Conservation (phyloP, 176 grass and related monocot genomes). For the Chloris gayana region DNA sequence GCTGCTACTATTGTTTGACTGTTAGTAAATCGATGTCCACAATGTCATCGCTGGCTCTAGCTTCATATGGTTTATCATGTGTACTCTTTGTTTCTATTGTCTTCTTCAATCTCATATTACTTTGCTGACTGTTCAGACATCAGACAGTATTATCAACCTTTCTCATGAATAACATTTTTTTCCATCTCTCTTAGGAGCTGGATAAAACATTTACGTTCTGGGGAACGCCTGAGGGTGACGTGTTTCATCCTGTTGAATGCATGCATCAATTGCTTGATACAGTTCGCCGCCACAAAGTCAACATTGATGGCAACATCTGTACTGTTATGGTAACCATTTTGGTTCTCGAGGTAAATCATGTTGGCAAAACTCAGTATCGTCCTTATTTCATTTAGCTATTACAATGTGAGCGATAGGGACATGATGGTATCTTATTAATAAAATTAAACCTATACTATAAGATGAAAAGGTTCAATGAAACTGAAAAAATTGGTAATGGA, state of each 20-base stretch:
- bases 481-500: background rate
- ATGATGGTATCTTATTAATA: background rate
- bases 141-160: background rate
- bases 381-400: constrained; percentile 1
- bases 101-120: background rate
- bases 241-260: constrained; percentile 89
- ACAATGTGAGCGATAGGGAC: background rate
- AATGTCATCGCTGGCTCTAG: background rate
- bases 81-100: background rate
- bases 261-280: constrained; percentile 93
- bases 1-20: background rate
- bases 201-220: constrained; percentile 83
- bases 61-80: background rate
- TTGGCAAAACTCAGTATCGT: constrained; percentile 12
- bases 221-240: constrained; percentile 78
- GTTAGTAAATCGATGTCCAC: background rate
- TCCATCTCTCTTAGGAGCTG: constrained; percentile 62
- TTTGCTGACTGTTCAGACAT: constrained; percentile 12
- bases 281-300: constrained; percentile 84
- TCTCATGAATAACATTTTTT: constrained; percentile 27
- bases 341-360: constrained; percentile 82
- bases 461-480: background rate
- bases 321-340: constrained; percentile 95
- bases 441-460: background rate
- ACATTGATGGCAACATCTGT: constrained; percentile 95